Evolutionary conservation across 164 flowering plant genomes (phyloP).

Genomic region (Nymphaea colorata): DNA sequence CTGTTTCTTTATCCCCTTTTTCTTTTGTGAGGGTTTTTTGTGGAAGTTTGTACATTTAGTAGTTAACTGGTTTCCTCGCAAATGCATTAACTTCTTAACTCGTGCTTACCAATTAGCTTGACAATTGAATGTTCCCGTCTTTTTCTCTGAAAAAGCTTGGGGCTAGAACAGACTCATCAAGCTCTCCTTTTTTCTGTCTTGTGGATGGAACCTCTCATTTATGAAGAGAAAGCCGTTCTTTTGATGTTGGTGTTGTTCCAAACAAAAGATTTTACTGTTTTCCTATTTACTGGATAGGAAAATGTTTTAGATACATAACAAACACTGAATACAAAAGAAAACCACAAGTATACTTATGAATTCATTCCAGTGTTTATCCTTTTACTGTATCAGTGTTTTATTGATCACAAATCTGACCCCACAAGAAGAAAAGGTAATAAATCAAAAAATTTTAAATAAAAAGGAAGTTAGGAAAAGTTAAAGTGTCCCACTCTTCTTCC

Average conservation of each 20-base stretch:
- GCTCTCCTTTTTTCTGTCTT: neutral
- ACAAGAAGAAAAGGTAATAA: neutral
- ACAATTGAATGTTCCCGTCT: neutral
- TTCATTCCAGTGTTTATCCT: neutral
- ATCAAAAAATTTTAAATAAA: too few species aligned
- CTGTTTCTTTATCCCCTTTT: too few species aligned
- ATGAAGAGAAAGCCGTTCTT: neutral
- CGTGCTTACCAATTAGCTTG: too few species aligned
- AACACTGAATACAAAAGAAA: neutral
- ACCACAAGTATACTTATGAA: neutral
- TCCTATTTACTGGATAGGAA: too few species aligned
- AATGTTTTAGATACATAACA: neutral
- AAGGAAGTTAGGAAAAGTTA: neutral
- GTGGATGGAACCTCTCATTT: neutral
- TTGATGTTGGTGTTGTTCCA: neutral
- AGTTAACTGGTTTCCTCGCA: too few species aligned
- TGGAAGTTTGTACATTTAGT: too few species aligned
- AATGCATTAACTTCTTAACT: too few species aligned
- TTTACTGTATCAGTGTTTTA: too few species aligned
- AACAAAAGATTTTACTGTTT: too few species aligned
- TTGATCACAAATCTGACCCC: neutral
- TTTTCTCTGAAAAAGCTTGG: neutral
- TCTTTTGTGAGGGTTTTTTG: too few species aligned
- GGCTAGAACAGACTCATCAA: neutral
- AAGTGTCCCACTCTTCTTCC: neutral